Percentiles rank a stretch among this genome's conserved stretches.
Evolutionary conservation across 192 early-diverging fungal genomes (phyloP).

Genomic region (Linnemannia hyalina): DNA sequence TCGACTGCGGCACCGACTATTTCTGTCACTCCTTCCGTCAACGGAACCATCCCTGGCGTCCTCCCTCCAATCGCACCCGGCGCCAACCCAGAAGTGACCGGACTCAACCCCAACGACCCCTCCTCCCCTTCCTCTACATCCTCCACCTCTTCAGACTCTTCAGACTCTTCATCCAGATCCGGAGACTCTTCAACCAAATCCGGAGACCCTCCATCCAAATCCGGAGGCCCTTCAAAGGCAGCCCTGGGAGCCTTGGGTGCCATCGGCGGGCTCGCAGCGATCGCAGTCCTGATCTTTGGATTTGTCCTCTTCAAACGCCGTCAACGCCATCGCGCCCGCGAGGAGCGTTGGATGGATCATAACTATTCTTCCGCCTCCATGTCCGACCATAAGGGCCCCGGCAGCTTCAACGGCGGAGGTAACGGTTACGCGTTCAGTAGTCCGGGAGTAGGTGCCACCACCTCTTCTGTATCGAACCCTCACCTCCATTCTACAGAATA

Average conservation of each 20-base stretch:
- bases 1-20: background rate
- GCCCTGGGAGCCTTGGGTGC: background rate
- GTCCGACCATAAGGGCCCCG: background rate
- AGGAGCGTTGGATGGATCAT: constrained; percentile 7
- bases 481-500: background rate
- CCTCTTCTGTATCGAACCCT: background rate
- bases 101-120: background rate
- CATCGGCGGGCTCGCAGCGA: background rate
- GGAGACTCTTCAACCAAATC: background rate
- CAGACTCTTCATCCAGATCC: background rate
- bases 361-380: background rate
- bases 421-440: background rate
- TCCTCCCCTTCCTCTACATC: background rate
- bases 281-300: constrained; percentile 11
- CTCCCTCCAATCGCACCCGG: background rate
- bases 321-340: background rate
- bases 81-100: background rate
- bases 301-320: background rate
- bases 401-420: background rate
- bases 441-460: background rate
- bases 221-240: background rate
- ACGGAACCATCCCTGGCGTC: background rate
- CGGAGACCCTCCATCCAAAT: background rate
- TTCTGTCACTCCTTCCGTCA: background rate
- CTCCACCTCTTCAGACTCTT: background rate